phyloP scores from a whole-genome alignment of 306 rosid species.

The Trifolium repens region DNA sequence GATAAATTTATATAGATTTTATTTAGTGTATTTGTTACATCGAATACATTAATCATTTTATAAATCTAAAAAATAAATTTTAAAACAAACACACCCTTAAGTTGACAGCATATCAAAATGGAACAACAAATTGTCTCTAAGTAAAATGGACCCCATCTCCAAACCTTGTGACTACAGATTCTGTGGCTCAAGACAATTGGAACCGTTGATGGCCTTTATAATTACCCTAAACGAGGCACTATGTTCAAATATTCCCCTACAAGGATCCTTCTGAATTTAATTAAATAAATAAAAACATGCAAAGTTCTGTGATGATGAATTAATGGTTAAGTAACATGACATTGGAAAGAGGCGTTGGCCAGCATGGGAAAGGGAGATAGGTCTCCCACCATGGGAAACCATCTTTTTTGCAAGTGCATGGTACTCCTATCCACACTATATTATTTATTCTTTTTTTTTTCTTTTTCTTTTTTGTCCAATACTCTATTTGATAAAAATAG shows the following conservation, averaged over 20 bases:
- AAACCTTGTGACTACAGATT: slow-evolving; percentile 26
- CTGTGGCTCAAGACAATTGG: slow-evolving; percentile 23
- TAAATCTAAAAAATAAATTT: no score
- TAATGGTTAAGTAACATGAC: slow-evolving; percentile 36
- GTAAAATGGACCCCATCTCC: slow-evolving; percentile 23
- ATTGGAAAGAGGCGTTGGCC: neutral
- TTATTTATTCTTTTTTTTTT: no score
- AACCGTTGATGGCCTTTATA: slow-evolving; percentile 40
- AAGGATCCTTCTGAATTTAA: slow-evolving; percentile 28
- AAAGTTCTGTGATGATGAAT: slow-evolving; percentile 37
- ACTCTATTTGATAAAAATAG: no score
- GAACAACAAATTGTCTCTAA: neutral
- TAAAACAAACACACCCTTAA: no score
- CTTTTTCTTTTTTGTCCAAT: no score
- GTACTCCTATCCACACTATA: no score
- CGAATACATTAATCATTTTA: no score
- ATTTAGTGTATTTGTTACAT: no score
- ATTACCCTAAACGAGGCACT: slow-evolving; percentile 41
- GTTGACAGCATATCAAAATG: slow-evolving; percentile 32
- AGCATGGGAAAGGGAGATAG: no score
- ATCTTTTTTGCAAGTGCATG: no score
- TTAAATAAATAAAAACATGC: slow-evolving; percentile 1
- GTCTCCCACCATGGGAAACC: neutral
- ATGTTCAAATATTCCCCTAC: slow-evolving; percentile 47
- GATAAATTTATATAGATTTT: no score